Evolutionary conservation across 352 stramenopile genomes (phyloP).

Genomic region (Globisporangium orthogonon): DNA sequence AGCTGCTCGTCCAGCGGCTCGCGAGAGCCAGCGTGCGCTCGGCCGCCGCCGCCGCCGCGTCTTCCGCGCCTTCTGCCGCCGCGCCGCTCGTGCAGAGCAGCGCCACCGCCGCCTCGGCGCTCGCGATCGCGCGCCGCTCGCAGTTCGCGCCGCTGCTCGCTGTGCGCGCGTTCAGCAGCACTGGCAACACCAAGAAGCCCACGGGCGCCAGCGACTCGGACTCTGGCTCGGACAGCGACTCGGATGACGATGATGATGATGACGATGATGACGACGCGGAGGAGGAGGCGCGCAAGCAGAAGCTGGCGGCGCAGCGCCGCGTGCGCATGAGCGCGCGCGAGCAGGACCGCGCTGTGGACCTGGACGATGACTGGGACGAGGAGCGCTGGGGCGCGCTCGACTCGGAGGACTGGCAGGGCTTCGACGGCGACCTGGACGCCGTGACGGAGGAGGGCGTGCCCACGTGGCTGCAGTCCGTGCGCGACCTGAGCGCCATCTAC

Average conservation of each 20-base stretch:
- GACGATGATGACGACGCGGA: conserved; percentile 23
- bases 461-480: conserved; percentile 77
- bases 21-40: conserved; percentile 15
- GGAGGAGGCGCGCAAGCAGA: conserved; percentile 15
- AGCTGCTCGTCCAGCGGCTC: conserved; percentile 21
- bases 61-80: background rate
- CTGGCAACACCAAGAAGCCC: conserved; percentile 14
- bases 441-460: conserved; percentile 73
- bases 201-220: conserved; percentile 1
- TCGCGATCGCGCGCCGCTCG: conserved; percentile 5
- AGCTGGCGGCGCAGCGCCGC: conserved; percentile 8
- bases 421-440: conserved; percentile 70
- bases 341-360: conserved; percentile 30
- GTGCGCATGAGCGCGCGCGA: conserved; percentile 15
- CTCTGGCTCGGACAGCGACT: background rate
- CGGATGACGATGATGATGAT: conserved; percentile 22
- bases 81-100: conserved; percentile 11
- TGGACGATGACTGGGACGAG: conserved; percentile 60
- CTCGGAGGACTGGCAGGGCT: conserved; percentile 74
- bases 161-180: conserved; percentile 25
- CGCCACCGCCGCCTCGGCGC: conserved; percentile 3
- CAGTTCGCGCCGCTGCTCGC: conserved; percentile 11
- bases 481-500: conserved; percentile 57
- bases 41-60: background rate
- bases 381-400: conserved; percentile 56